Evolutionary conservation across 2,329 filamentous ascomycete species (phyloP).

Genomic region (Ceratocystis cubensis): DNA sequence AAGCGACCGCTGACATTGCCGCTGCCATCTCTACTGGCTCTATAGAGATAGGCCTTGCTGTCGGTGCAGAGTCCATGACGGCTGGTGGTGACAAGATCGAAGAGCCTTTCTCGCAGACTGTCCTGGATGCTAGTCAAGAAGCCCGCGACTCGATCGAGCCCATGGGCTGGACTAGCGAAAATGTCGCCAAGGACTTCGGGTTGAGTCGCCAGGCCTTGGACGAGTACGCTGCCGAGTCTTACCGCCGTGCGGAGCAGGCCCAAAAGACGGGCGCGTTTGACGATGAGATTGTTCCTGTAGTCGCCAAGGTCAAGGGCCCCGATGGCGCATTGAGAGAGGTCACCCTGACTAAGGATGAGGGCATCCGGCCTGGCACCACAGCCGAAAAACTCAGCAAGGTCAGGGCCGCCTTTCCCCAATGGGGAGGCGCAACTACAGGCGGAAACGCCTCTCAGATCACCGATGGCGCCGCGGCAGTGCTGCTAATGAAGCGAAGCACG

Average conservation of each 20-base stretch:
- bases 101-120: slow-evolving; percentile 42
- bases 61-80: slow-evolving; percentile 85
- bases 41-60: slow-evolving; percentile 77
- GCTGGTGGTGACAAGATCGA: slow-evolving; percentile 47
- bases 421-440: slow-evolving; percentile 73
- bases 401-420: slow-evolving; percentile 78
- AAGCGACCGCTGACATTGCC: slow-evolving; percentile 89
- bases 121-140: slow-evolving; percentile 57
- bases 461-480: slow-evolving; percentile 76
- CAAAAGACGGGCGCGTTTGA: slow-evolving; percentile 86
- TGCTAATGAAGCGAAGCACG: slow-evolving; percentile 89
- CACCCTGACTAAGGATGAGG: slow-evolving; percentile 75
- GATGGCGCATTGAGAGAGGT: slow-evolving; percentile 69
- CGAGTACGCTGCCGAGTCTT: slow-evolving; percentile 74
- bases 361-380: slow-evolving; percentile 81
- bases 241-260: slow-evolving; percentile 71
- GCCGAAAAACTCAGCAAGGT: slow-evolving; percentile 72
- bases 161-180: slow-evolving; percentile 98
- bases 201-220: slow-evolving; percentile 73
- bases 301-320: slow-evolving; percentile 66
- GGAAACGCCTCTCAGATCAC: slow-evolving; percentile 94
- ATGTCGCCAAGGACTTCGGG: slow-evolving; percentile 82
- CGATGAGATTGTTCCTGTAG: slow-evolving; percentile 88
- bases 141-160: slow-evolving; percentile 77
- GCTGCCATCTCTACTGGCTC: slow-evolving; percentile 67